Percentiles rank a stretch among this genome's conserved stretches.
Evolutionary conservation across 768 basidiomycete genomes (phyloP).

Genomic region (Leccinum pellstonianum): DNA sequence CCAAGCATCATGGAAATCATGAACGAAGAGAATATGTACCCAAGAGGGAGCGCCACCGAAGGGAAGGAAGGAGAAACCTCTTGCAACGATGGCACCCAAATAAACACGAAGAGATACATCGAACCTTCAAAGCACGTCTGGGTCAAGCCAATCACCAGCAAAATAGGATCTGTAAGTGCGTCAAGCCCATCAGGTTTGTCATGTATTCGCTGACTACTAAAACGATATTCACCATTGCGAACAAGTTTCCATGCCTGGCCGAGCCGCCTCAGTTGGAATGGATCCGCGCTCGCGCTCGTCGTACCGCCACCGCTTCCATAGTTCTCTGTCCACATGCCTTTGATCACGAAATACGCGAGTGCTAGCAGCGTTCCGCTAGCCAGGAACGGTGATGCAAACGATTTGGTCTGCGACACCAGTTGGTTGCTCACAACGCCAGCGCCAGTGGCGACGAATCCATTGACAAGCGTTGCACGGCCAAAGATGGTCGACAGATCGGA

Average conservation of each 20-base stretch:
- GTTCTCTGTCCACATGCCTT: slow-evolving; percentile 64
- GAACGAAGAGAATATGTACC: slow-evolving; percentile 78
- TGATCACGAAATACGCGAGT: slow-evolving; percentile 56
- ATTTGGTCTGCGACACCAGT: slow-evolving; percentile 50
- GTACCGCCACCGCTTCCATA: slow-evolving; percentile 49
- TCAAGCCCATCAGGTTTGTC: neutral
- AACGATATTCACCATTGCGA: slow-evolving; percentile 38
- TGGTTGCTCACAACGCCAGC: slow-evolving; percentile 69
- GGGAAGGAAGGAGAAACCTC: slow-evolving; percentile 46
- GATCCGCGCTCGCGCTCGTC: slow-evolving; percentile 29
- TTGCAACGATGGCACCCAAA: slow-evolving; percentile 78
- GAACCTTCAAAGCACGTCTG: slow-evolving; percentile 84
- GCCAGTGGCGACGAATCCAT: slow-evolving; percentile 66
- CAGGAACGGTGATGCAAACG: slow-evolving; percentile 64
- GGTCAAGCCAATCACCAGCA: slow-evolving; percentile 65
- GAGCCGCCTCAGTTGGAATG: slow-evolving; percentile 54
- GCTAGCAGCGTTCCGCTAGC: slow-evolving; percentile 58
- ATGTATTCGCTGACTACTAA: neutral
- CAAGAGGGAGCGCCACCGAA: slow-evolving; percentile 54
- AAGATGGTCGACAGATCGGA: slow-evolving; percentile 66
- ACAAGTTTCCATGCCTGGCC: slow-evolving; percentile 59
- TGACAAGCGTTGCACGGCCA: slow-evolving; percentile 70
- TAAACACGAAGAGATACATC: slow-evolving; percentile 83
- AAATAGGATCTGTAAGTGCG: slow-evolving; percentile 47
- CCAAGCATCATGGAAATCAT: slow-evolving; percentile 85